Conservation (phyloP, 192 early-diverging fungal genomes). For the Mortierella hygrophila region DNA sequence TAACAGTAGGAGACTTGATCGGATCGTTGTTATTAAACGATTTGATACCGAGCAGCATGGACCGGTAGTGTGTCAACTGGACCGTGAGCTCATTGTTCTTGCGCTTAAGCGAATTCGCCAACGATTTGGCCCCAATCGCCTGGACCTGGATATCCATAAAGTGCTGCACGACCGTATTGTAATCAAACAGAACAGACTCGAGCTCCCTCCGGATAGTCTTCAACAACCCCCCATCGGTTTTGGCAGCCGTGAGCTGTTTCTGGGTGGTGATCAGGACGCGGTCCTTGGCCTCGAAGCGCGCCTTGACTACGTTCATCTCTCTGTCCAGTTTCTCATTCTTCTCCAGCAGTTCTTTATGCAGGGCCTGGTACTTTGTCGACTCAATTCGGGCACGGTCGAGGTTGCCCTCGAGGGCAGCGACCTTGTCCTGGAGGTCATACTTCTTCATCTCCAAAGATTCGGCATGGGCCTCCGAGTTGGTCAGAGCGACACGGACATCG, state of each 20-base stretch:
- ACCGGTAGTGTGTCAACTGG: constrained; percentile 45
- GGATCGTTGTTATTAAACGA: constrained; percentile 57
- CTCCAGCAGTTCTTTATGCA: constrained; percentile 52
- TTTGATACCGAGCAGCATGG: constrained; percentile 55
- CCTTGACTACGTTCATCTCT: constrained; percentile 47
- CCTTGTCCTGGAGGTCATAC: constrained; percentile 53
- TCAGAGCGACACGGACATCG: constrained; percentile 48
- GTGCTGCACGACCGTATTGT: constrained; percentile 54
- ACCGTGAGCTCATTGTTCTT: constrained; percentile 36
- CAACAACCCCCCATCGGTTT: constrained; percentile 43
- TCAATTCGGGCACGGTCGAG: constrained; percentile 47
- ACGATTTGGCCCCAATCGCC: constrained; percentile 49
- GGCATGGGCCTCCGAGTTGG: constrained; percentile 50
- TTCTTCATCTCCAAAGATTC: constrained; percentile 54
- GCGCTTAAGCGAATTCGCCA: constrained; percentile 47
- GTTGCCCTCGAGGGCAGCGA: constrained; percentile 36
- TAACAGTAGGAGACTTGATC: constrained; percentile 52
- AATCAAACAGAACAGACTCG: constrained; percentile 51
- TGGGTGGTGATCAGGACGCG: constrained; percentile 51
- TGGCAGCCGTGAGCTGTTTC: constrained; percentile 48
- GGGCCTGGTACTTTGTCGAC: constrained; percentile 45
- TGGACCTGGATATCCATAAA: constrained; percentile 57
- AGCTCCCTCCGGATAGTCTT: constrained; percentile 54
- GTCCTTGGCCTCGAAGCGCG: constrained; percentile 55
- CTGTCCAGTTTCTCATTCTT: constrained; percentile 46